Conservation (phyloP, 2,329 filamentous ascomycete species). For the Ophiostoma novo-ulmi region DNA sequence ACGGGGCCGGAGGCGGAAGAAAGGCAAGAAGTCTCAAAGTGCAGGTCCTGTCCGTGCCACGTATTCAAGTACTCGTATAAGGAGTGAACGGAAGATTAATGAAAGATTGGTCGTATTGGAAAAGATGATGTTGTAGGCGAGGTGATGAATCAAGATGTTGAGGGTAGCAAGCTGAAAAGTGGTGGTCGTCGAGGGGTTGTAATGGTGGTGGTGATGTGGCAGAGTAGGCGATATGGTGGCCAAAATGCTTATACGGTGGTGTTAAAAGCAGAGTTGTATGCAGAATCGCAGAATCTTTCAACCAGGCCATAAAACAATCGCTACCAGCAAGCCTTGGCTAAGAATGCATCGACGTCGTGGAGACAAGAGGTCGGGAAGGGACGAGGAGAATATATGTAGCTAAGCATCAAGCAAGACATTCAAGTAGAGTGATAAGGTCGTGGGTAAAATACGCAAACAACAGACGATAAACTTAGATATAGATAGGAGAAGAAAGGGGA, state of each 20-base stretch:
- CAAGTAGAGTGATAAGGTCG: background rate
- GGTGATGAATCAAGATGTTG: background rate
- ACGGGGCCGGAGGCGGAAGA: background rate
- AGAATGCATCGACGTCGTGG: background rate
- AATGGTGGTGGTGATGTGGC: background rate
- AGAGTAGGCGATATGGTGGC: background rate
- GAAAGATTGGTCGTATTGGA: background rate
- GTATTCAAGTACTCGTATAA: background rate
- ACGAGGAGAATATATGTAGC: background rate
- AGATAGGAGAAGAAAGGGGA: background rate
- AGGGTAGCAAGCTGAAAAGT: background rate
- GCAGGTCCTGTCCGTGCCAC: background rate
- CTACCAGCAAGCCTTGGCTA: background rate
- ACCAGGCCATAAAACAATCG: background rate
- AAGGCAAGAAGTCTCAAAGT: background rate
- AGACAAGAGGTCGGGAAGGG: background rate
- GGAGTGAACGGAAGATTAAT: background rate
- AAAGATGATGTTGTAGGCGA: background rate
- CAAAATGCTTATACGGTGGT: background rate
- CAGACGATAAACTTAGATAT: background rate
- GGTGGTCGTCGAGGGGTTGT: background rate
- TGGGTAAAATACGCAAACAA: background rate
- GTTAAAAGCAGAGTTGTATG: background rate
- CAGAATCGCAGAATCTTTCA: background rate
- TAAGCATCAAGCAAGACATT: background rate